A percentile compares a stretch with the other conserved stretches of the same genome.
Evolutionary conservation across 805 yeast genomes (phyloP).

Genomic region (Kluyveromyces nonfermentans): DNA sequence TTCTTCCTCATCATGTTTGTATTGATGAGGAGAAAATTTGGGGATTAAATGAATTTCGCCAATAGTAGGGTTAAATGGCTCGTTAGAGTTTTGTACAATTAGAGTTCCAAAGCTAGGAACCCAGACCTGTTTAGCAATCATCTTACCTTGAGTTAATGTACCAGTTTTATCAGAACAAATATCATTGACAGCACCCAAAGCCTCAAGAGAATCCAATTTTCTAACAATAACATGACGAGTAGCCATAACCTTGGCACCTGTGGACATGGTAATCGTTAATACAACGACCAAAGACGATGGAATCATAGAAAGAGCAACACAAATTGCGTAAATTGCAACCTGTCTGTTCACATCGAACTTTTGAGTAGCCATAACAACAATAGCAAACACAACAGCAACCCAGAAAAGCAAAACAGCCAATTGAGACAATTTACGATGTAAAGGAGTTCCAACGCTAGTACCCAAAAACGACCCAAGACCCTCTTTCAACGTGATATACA

Average conservation of each 20-base stretch:
- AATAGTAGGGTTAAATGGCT: constrained; percentile 89
- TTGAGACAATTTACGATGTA: constrained; percentile 65
- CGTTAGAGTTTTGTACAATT: constrained; percentile 53
- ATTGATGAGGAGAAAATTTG: constrained; percentile 43
- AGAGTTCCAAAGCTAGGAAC: constrained; percentile 65
- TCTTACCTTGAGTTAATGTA: constrained; percentile 81
- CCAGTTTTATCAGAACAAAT: constrained; percentile 91
- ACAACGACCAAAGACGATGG: constrained; percentile 98
- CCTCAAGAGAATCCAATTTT: constrained; percentile 87
- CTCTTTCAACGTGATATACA: constrained; percentile 37
- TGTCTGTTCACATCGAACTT: constrained; percentile 62
- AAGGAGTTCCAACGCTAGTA: constrained; percentile 69
- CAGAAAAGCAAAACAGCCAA: constrained; percentile 63
- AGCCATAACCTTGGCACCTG: constrained; percentile 96
- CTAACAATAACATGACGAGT: constrained; percentile 86
- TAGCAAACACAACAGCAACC: constrained; percentile 78
- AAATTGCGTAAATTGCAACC: constrained; percentile 82
- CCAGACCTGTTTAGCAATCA: constrained; percentile 84
- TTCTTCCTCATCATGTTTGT: constrained; percentile 21
- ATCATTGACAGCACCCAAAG: constrained; percentile 88
- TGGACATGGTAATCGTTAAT: constrained; percentile 91
- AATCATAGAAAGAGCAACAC: constrained; percentile 96
- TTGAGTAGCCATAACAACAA: constrained; percentile 81
- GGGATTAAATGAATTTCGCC: constrained; percentile 78
- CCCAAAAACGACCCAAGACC: constrained; percentile 65